phyloP scores from a whole-genome alignment of 768 basidiomycete species.

The Phylloporus arenicola region DNA sequence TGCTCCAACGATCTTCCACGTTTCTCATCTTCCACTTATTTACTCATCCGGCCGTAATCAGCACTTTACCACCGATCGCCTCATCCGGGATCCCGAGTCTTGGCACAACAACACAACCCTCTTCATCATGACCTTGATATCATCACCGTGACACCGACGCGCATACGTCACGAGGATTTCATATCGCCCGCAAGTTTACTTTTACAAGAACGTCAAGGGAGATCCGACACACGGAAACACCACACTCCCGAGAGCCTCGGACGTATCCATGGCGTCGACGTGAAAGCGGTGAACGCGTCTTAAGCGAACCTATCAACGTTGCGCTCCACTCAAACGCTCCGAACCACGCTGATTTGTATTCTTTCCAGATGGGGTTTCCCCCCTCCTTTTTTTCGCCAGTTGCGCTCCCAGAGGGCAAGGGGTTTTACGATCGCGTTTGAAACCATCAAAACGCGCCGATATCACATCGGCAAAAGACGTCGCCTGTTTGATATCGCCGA shows the following conservation, averaged over 20 bases:
- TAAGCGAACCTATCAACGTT: slow-evolving; percentile 5
- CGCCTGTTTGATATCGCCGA: neutral
- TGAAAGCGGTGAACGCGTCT: neutral
- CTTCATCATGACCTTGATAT: neutral
- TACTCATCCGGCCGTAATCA: slow-evolving; percentile 1
- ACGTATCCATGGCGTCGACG: neutral
- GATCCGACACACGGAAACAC: slow-evolving; percentile 4
- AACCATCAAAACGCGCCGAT: neutral
- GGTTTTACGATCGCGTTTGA: neutral
- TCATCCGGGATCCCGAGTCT: slow-evolving; percentile 3
- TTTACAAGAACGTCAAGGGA: neutral
- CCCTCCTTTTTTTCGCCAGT: neutral
- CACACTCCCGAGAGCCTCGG: neutral
- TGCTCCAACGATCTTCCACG: neutral
- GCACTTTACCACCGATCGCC: slow-evolving; percentile 5
- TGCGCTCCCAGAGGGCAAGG: neutral
- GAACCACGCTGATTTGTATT: neutral
- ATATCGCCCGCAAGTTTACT: neutral
- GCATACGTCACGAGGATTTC: slow-evolving; percentile 11
- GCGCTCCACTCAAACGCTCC: neutral
- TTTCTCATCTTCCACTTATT: neutral
- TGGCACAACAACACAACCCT: slow-evolving; percentile 2
- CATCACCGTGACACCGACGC: slow-evolving; percentile 7
- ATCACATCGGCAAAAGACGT: neutral
- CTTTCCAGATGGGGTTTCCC: neutral